A percentile compares a stretch with the other conserved stretches of the same genome.
Conservation (phyloP, 2,329 filamentous ascomycete genomes). For the Phaeosphaeria sp. region DNA sequence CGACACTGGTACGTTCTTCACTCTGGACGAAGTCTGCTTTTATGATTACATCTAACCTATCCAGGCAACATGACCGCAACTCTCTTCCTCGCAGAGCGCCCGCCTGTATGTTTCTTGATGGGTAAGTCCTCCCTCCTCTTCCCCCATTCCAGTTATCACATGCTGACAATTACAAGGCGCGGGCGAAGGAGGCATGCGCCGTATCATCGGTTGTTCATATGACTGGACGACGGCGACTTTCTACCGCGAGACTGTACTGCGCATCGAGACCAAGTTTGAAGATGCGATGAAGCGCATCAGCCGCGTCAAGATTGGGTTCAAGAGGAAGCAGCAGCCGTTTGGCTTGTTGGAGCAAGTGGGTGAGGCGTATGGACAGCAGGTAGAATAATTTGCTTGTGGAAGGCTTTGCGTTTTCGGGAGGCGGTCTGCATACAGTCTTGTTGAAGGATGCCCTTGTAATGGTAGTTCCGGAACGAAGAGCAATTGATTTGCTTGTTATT, state of each 20-base stretch:
- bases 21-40: neutral
- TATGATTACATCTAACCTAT: constrained; percentile 13
- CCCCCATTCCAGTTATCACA: neutral
- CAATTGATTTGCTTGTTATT: neutral
- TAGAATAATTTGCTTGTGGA: constrained; percentile 9
- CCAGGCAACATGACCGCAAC: constrained; percentile 54
- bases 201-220: constrained; percentile 55
- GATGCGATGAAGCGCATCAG: constrained; percentile 44
- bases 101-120: constrained; percentile 53
- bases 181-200: constrained; percentile 54
- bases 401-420: too few species aligned
- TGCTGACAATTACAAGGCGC: constrained; percentile 9
- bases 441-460: neutral
- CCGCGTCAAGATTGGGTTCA: constrained; percentile 42
- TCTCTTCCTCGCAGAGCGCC: constrained; percentile 48
- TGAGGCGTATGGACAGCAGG: constrained; percentile 24
- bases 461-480: neutral
- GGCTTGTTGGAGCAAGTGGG: constrained; percentile 34
- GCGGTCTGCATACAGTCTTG: neutral
- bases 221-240: constrained; percentile 52
- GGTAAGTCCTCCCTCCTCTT: neutral
- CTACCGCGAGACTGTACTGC: constrained; percentile 54
- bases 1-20: constrained; percentile 40
- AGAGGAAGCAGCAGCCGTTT: constrained; percentile 39
- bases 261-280: constrained; percentile 49